Evolutionary conservation across 1,284 basidiomycete species (phyloP), one percentile per base, ranked within the genome.

Genomic region (Sporisorium reilianum): DNA sequence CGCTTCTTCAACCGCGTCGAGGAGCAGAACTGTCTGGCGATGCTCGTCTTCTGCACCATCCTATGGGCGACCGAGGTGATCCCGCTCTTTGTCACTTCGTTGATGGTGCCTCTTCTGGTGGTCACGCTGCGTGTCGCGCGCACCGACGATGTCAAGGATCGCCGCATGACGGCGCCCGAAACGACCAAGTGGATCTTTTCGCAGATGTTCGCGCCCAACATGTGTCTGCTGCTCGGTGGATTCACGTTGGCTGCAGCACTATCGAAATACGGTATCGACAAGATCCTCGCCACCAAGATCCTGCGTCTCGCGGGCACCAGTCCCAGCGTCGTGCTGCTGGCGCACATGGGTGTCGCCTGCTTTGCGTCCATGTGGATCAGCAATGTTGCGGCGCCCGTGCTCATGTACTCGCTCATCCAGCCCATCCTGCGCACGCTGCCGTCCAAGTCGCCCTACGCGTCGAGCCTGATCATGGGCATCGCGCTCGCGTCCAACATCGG

Each of bases 321-420:
- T 61, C 97, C 95, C 0, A 91, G 90, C 75, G 90, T 89, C 0
- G 95, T 99, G 2, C 87, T 99, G 18, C 89, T 99, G 40, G 92
- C 94, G 0, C 94, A 98, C 86, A 99, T 99, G 97, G 90, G 88
- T 41, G 95, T 99, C 5, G 93, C 95, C 1, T 97, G 95, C 83
- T 99, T 99, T 84, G 95, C 96, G 2, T 94, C 93, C 85, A 99
- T 98, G 97, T 99, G 95, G 97, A 98, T 99, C 80, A 92, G 92
- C 84, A 98, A 99, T 83, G 96, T 99, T 16, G 96, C 96, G 0
- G 96, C 96, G 8, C 97, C 97, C 14, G 97, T 96, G 1, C 88
- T 99, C 14, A 97, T 95, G 87, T 99, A 97, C 85, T 95, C 95
- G n/a, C 88, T 99, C 64, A 95, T 98, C 84, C 84, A 97, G 92